Evolutionary conservation across 257 asterid genomes (phyloP).

Genomic region (Fraxinus excelsior): DNA sequence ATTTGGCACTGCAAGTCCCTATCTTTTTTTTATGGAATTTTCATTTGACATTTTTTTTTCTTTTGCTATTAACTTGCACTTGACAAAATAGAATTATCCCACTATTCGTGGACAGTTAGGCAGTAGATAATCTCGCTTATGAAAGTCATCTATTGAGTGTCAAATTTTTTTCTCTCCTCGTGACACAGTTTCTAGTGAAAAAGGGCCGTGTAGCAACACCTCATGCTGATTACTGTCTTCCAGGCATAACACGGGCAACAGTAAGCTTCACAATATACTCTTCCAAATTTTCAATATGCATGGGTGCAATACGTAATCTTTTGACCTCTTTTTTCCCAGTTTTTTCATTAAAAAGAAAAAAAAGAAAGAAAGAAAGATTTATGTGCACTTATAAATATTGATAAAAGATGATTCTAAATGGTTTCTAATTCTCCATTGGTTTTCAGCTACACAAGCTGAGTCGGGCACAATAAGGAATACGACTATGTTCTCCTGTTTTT

Average conservation of each 20-base stretch:
- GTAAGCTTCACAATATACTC: conserved; percentile 48
- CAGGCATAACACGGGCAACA: conserved; percentile 82
- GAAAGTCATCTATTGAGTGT: not conserved
- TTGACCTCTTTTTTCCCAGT: not conserved
- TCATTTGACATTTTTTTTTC: not conserved
- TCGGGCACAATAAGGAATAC: too few relatives aligned
- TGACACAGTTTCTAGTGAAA: conserved; percentile 78
- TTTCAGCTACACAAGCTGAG: not conserved
- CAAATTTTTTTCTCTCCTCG: conserved; percentile 15
- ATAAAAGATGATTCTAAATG: not conserved
- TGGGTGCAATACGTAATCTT: not conserved
- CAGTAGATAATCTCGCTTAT: conserved; percentile 6
- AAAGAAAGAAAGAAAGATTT: not conserved
- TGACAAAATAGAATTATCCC: conserved; percentile 4
- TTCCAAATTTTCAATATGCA: conserved; percentile 6
- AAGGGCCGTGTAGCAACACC: conserved; percentile 75
- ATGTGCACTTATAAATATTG: not conserved
- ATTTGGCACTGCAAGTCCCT: not conserved
- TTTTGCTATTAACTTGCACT: conserved; percentile 4
- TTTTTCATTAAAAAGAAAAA: not conserved
- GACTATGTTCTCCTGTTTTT: too few relatives aligned
- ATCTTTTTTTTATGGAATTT: conserved; percentile 5
- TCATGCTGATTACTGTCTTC: conserved; percentile 90
- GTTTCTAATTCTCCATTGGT: not conserved
- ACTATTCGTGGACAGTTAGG: conserved; percentile 7